A percentile compares a stretch with the other conserved stretches of the same genome.
Evolutionary conservation across 2,329 filamentous ascomycete species (phyloP).

Genomic region (Xylariaceae sp.): DNA sequence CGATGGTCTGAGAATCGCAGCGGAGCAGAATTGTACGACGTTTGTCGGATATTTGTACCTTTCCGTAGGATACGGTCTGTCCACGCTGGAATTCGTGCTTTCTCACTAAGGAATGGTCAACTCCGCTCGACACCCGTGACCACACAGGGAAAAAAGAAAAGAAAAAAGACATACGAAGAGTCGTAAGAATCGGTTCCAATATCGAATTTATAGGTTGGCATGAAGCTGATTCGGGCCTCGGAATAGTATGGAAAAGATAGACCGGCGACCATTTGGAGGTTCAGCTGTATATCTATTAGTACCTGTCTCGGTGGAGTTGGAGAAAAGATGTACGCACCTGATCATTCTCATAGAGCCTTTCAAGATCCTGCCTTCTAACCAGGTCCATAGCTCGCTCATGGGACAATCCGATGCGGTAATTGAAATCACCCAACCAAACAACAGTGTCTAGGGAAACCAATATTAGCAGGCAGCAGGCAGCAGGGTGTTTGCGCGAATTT

Average conservation of each 20-base stretch:
- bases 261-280: constrained; percentile 92
- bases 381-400: constrained; percentile 71
- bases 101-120: constrained; percentile 57
- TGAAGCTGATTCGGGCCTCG: constrained; percentile 78
- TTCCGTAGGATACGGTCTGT: constrained; percentile 89
- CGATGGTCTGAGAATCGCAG: constrained; percentile 89
- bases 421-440: constrained; percentile 96
- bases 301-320: constrained; percentile 4
- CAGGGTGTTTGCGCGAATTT: too few relatives aligned
- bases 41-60: constrained; percentile 73
- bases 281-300: constrained; percentile 48
- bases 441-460: constrained; percentile 56
- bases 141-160: too few relatives aligned
- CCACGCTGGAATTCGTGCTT: constrained; percentile 92
- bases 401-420: constrained; percentile 85
- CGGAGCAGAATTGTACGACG: constrained; percentile 74
- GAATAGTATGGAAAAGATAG: constrained; percentile 87
- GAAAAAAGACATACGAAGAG: constrained; percentile 57
- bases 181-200: constrained; percentile 84
- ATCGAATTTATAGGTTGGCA: constrained; percentile 94
- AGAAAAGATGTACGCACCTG: constrained; percentile 46
- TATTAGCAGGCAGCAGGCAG: too few relatives aligned
- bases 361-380: constrained; percentile 65
- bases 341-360: constrained; percentile 81
- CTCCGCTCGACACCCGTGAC: not conserved